These are phyloP conservation scores for Tribonema minus DNA, from an alignment of 108 stramenopile species.

Conservation along the genomic window DNA sequence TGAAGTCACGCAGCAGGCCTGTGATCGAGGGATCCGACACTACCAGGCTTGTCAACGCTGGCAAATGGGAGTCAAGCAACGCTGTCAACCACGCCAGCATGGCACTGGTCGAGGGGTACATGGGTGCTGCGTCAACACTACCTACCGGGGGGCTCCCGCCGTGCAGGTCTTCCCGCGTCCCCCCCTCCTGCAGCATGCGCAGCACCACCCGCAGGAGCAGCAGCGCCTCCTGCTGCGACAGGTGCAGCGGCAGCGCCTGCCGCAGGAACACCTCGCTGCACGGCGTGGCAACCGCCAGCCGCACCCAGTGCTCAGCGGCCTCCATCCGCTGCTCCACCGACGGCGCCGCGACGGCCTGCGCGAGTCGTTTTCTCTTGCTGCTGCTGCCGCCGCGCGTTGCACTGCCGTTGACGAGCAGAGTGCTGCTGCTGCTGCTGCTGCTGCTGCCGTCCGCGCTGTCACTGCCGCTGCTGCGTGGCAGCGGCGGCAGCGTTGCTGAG, in stretches of 20 bases:
- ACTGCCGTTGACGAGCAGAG: too few relatives aligned
- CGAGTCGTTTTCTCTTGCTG: too few relatives aligned
- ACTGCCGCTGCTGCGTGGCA: too few relatives aligned
- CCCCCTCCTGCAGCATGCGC: neutral
- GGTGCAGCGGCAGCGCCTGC: neutral
- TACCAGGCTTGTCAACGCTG: neutral
- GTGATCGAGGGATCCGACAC: neutral
- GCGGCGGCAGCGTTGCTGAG: too few relatives aligned
- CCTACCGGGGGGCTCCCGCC: neutral
- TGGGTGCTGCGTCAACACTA: neutral
- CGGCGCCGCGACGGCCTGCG: too few relatives aligned
- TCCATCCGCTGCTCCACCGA: neutral
- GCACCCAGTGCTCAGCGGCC: neutral
- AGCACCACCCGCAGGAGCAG: neutral
- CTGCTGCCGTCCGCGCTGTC: too few relatives aligned
- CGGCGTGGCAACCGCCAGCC: neutral
- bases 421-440: too few relatives aligned
- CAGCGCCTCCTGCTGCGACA: neutral
- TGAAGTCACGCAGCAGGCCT: neutral
- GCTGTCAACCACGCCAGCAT: neutral
- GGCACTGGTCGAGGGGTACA: neutral
- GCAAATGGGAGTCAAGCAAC: neutral
- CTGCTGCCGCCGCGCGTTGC: too few relatives aligned
- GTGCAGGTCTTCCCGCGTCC: neutral
- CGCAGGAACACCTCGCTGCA: neutral